A percentile compares a stretch with the other conserved stretches of the same genome.
Conservation (phyloP, 1,139 yeast genomes). For the Candida anutae region DNA sequence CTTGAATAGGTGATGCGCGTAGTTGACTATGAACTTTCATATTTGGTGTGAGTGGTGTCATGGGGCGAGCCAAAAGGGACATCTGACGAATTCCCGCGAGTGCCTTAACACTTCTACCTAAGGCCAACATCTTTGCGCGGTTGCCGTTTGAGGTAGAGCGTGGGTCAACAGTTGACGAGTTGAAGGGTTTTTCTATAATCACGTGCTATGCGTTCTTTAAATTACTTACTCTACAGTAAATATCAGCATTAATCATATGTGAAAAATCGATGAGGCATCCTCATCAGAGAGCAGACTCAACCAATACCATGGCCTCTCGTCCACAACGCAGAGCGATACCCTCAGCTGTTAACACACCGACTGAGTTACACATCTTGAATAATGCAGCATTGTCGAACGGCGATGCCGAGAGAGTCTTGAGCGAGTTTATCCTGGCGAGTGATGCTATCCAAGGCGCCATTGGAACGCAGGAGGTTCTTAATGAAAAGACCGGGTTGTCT, state of each 20-base stretch:
- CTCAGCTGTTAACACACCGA: slow-evolving; percentile 44
- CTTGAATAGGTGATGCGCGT: slow-evolving; percentile 3
- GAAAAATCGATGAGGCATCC: no score
- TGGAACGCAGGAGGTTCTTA: slow-evolving; percentile 5
- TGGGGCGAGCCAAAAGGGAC: slow-evolving; percentile 12
- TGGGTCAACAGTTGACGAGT: no score
- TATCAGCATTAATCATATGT: no score
- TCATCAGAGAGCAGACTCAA: no score
- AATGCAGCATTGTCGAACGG: slow-evolving; percentile 23
- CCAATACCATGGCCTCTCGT: no score
- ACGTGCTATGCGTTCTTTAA: no score
- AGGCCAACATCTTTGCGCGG: no score
- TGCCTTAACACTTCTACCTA: no score
- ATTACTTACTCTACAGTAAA: no score
- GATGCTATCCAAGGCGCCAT: slow-evolving; percentile 9
- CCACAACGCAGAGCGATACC: slow-evolving; percentile 31
- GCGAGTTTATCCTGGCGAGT: slow-evolving; percentile 37
- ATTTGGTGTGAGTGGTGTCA: slow-evolving; percentile 3
- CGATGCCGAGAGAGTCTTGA: slow-evolving; percentile 39
- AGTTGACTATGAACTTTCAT: slow-evolving; percentile 3
- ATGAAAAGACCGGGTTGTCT: slow-evolving; percentile 14
- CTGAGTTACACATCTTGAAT: slow-evolving; percentile 30
- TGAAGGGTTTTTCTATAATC: no score
- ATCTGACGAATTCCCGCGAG: slow-evolving; percentile 10
- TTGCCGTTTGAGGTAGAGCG: no score